These are phyloP conservation scores for Akanthomyces lecanii DNA, from an alignment of 2,329 filamentous ascomycete species.

Conservation along the genomic window DNA sequence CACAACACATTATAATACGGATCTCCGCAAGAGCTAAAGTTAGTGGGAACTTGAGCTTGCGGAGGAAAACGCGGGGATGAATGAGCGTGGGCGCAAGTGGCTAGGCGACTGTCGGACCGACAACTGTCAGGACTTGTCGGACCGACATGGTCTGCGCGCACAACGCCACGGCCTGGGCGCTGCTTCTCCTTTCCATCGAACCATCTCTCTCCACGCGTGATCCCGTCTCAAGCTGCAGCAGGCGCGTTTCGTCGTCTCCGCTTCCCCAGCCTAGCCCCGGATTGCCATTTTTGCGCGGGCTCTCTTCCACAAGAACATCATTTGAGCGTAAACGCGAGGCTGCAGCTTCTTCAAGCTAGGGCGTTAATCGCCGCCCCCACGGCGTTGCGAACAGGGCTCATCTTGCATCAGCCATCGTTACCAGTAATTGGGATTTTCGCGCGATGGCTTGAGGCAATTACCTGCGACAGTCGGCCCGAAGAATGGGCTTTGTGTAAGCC, in stretches of 20 bases:
- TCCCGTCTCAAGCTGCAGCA: background rate
- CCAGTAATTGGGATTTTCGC: too few relatives aligned
- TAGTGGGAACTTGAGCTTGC: background rate
- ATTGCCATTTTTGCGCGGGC: background rate
- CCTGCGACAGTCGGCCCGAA: background rate
- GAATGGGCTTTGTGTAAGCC: background rate
- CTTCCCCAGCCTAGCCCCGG: background rate
- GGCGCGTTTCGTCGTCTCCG: background rate
- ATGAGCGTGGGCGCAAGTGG: background rate
- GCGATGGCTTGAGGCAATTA: background rate
- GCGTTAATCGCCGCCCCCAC: background rate
- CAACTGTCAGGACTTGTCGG: background rate
- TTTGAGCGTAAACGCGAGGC: background rate
- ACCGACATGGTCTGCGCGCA: background rate
- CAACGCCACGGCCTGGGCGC: background rate
- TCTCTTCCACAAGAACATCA: background rate
- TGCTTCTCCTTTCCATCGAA: background rate
- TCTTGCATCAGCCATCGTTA: background rate
- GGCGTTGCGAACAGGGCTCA: background rate
- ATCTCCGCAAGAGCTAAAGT: too few relatives aligned
- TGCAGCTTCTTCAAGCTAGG: background rate
- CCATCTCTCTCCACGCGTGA: background rate
- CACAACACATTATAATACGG: background rate
- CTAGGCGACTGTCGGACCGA: slow-evolving; percentile 9
- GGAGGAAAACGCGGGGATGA: background rate